Evolutionary conservation across 306 rosid genomes (phyloP).

Genomic region (Sicyos edulis): DNA sequence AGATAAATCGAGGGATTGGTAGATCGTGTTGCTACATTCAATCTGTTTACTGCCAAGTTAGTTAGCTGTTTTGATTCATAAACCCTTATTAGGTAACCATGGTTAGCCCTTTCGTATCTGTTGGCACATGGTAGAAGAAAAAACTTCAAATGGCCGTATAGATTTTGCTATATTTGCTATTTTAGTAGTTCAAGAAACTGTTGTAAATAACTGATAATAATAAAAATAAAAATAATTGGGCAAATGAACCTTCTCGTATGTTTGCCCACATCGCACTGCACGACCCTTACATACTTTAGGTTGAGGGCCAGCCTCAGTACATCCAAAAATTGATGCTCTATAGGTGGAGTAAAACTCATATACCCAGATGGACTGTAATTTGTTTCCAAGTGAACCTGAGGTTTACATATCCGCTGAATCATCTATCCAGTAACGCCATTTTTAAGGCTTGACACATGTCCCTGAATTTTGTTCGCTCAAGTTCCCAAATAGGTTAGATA

Average conservation of each 20-base stretch:
- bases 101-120: neutral
- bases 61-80: conserved; percentile 12
- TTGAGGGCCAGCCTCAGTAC: neutral
- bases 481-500: conserved; percentile 62
- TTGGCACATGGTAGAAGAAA: conserved; percentile 4
- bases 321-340: neutral
- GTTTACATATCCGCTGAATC: neutral
- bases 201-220: neutral
- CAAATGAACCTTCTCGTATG: neutral
- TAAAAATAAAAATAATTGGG: neutral
- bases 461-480: conserved; percentile 21
- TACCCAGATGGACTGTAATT: neutral
- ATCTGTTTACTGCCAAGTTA: neutral
- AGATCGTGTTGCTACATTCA: neutral
- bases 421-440: conserved; percentile 4
- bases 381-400: neutral
- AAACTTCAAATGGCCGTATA: neutral
- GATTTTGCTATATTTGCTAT: conserved; percentile 1
- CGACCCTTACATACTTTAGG: neutral
- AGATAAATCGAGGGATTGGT: neutral
- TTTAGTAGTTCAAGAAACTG: neutral
- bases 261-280: neutral
- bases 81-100: neutral
- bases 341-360: neutral
- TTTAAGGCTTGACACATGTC: conserved; percentile 7